Evolutionary conservation across 2,329 filamentous ascomycete species (phyloP).

Genomic region (Lachnellula occidentalis): DNA sequence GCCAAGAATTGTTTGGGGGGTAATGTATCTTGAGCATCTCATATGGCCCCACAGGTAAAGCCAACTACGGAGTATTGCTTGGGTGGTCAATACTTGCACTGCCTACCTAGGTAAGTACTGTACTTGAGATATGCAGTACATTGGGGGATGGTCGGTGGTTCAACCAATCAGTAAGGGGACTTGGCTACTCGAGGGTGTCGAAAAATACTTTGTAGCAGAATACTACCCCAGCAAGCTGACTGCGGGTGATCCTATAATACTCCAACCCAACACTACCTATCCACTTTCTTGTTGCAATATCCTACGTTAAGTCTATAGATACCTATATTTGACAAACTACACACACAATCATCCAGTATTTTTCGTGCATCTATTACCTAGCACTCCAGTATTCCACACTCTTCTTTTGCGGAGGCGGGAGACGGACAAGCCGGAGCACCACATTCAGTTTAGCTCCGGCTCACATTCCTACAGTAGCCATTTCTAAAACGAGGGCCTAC

Average conservation of each 20-base stretch:
- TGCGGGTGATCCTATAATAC: slow-evolving; percentile 1
- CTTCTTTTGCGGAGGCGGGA: not conserved
- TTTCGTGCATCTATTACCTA: not conserved
- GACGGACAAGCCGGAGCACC: not conserved
- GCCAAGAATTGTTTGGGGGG: not conserved
- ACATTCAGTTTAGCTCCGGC: not conserved
- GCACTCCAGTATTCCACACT: not conserved
- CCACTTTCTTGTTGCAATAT: not conserved
- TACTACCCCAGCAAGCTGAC: slow-evolving; percentile 6
- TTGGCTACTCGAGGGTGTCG: not conserved
- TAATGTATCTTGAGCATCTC: not conserved
- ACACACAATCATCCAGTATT: not conserved
- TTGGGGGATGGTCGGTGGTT: not conserved
- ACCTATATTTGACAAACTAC: too few species aligned
- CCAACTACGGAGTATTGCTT: not conserved
- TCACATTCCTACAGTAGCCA: not conserved
- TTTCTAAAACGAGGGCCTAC: too few species aligned
- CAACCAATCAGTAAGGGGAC: not conserved
- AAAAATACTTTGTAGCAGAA: not conserved
- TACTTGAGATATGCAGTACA: too few species aligned
- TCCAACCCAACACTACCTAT: not conserved
- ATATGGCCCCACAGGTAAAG: too few species aligned
- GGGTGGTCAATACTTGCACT: not conserved
- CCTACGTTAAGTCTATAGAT: not conserved
- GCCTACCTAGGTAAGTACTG: too few species aligned